These are phyloP conservation scores for Thielaviopsis euricoi DNA, from an alignment of 2,329 filamentous ascomycete genomes.

Conservation along the genomic window DNA sequence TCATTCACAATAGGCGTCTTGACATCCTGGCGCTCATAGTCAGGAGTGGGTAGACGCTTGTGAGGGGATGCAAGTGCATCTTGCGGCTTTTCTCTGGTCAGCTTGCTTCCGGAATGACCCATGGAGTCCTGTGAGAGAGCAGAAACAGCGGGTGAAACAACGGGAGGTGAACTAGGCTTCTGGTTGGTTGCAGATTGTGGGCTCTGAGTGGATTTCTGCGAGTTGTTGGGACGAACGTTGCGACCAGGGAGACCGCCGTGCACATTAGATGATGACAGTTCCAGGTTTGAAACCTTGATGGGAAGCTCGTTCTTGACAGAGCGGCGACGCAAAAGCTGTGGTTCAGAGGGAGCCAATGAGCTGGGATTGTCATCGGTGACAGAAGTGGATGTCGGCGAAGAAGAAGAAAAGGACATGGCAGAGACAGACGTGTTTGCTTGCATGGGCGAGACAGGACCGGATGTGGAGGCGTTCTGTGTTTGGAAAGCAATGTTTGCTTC, in stretches of 20 bases:
- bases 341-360: constrained; percentile 4
- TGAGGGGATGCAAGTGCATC: constrained; percentile 10
- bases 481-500: too few relatives aligned
- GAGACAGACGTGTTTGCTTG: not conserved
- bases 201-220: constrained; percentile 11
- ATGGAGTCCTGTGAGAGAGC: not conserved
- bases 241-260: constrained; percentile 17
- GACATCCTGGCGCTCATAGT: constrained; percentile 29
- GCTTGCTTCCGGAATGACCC: constrained; percentile 4
- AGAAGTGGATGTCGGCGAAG: not conserved
- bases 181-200: not conserved
- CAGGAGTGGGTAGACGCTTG: constrained; percentile 30
- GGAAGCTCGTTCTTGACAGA: constrained; percentile 32
- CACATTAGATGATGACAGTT: constrained; percentile 5
- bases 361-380: not conserved
- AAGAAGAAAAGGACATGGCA: too few relatives aligned
- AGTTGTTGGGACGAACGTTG: constrained; percentile 15
- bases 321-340: constrained; percentile 32
- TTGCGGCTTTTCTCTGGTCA: constrained; percentile 11
- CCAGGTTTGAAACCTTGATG: constrained; percentile 29
- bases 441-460: not conserved
- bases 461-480: too few relatives aligned
- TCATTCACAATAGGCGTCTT: constrained; percentile 21
- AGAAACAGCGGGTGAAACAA: not conserved
- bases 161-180: not conserved